These are phyloP conservation scores for Gymnopilus junonius DNA, from an alignment of 768 basidiomycete genomes.

Conservation along the genomic window DNA sequence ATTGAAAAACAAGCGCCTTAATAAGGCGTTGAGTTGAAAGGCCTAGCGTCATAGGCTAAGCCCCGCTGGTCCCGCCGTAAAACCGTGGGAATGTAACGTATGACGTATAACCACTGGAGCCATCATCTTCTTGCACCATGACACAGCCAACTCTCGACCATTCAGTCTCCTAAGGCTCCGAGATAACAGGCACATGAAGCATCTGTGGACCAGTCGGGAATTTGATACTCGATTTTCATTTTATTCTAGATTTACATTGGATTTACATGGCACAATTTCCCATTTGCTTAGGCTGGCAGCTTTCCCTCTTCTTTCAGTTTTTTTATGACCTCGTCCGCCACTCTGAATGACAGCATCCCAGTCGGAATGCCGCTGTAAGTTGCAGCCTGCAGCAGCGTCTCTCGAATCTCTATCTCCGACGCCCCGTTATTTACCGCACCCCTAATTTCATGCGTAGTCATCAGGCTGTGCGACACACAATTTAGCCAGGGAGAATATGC, in stretches of 20 bases:
- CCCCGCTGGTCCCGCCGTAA: not conserved
- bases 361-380: slow-evolving; percentile 48
- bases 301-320: slow-evolving; percentile 42
- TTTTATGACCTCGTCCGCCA: slow-evolving; percentile 42
- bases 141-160: not conserved
- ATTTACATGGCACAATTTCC: not conserved
- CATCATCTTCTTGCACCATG: not conserved
- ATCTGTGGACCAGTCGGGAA: not conserved
- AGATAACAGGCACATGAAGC: not conserved
- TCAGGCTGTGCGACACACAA: not conserved
- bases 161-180: not conserved
- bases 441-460: slow-evolving; percentile 21
- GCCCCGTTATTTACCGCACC: slow-evolving; percentile 50
- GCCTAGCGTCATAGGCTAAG: slow-evolving; percentile 15
- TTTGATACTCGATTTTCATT: not conserved
- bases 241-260: too few species aligned
- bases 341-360: slow-evolving; percentile 45
- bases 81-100: slow-evolving; percentile 17
- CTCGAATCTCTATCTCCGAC: slow-evolving; percentile 45
- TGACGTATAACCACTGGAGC: slow-evolving; percentile 9
- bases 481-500: not conserved
- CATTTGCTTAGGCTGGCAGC: slow-evolving; percentile 11
- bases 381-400: slow-evolving; percentile 46
- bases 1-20: slow-evolving; percentile 16
- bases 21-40: slow-evolving; percentile 12